Conservation (phyloP, 2,329 filamentous ascomycete species). For the Emmonsiellopsis sp. region DNA sequence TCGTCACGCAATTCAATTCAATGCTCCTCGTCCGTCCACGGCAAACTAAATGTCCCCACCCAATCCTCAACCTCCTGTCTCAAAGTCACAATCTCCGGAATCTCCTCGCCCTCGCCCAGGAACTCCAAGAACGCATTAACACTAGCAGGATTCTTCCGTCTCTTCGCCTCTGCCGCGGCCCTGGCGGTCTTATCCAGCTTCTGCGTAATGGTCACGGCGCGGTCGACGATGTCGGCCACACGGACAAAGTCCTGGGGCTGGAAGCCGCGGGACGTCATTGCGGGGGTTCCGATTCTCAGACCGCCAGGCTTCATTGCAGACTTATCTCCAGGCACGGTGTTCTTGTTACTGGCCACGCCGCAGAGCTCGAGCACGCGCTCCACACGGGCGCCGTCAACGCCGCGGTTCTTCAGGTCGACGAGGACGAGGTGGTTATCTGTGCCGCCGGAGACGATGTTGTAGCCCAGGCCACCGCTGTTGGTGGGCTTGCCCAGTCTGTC, state of each 20-base stretch:
- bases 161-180: slow-evolving; percentile 69
- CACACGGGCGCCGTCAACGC: slow-evolving; percentile 82
- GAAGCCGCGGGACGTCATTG: slow-evolving; percentile 97
- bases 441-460: slow-evolving; percentile 90
- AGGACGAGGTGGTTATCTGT: slow-evolving; percentile 98
- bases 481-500: slow-evolving; percentile 63
- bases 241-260: slow-evolving; percentile 76
- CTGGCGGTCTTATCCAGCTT: slow-evolving; percentile 58
- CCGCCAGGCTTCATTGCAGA: slow-evolving; percentile 90
- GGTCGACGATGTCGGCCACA: slow-evolving; percentile 77
- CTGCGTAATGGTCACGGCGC: slow-evolving; percentile 69
- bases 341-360: slow-evolving; percentile 98
- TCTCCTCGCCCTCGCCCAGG: slow-evolving; percentile 68
- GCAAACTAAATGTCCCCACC: slow-evolving; percentile 85
- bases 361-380: slow-evolving; percentile 86
- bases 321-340: slow-evolving; percentile 91
- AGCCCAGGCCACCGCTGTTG: slow-evolving; percentile 59
- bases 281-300: slow-evolving; percentile 86
- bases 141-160: slow-evolving; percentile 95
- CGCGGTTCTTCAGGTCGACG: slow-evolving; percentile 79
- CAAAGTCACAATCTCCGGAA: slow-evolving; percentile 74
- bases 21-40: slow-evolving; percentile 57
- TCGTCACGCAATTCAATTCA: slow-evolving; percentile 39
- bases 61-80: slow-evolving; percentile 84
- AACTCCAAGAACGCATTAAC: slow-evolving; percentile 96